A percentile compares a stretch with the other conserved stretches of the same genome.
These are phyloP conservation scores for Aspergillus sparsus DNA, from an alignment of 495 filamentous ascomycete genomes.

Conservation along the genomic window DNA sequence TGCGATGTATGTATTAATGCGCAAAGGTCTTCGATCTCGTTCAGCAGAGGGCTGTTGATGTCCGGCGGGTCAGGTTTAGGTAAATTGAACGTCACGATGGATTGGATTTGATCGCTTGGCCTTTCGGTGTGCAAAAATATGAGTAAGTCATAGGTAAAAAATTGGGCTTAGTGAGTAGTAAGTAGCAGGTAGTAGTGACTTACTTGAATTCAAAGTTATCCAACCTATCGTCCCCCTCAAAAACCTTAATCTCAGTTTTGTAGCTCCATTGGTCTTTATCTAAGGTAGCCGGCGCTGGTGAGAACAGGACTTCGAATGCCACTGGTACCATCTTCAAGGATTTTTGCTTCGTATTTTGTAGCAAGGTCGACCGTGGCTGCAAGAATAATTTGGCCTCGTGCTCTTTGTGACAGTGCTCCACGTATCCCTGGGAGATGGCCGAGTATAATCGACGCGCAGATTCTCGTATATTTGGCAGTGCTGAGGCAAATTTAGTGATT, in stretches of 20 bases:
- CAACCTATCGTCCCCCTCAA: neutral
- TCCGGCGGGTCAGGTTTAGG: neutral
- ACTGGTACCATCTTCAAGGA: neutral
- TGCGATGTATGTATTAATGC: neutral
- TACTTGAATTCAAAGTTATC: neutral
- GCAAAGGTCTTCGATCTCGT: neutral
- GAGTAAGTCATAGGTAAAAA: neutral
- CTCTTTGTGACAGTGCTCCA: neutral
- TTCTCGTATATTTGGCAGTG: neutral
- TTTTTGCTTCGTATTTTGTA: neutral
- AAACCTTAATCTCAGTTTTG: neutral
- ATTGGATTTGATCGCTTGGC: neutral
- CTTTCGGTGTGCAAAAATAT: neutral
- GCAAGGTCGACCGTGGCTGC: neutral
- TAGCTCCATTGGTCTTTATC: neutral
- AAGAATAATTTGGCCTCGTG: constrained; percentile 11
- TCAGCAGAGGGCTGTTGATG: neutral
- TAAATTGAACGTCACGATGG: neutral
- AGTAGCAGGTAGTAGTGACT: no score
- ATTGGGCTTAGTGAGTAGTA: neutral
- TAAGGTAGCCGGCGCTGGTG: neutral
- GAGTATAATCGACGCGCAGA: constrained; percentile 6
- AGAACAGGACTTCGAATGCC: neutral
- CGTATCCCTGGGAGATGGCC: constrained; percentile 1
- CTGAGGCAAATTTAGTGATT: neutral